Evolutionary conservation across 1,284 basidiomycete genomes (phyloP).

Genomic region (Puccinia coronata): DNA sequence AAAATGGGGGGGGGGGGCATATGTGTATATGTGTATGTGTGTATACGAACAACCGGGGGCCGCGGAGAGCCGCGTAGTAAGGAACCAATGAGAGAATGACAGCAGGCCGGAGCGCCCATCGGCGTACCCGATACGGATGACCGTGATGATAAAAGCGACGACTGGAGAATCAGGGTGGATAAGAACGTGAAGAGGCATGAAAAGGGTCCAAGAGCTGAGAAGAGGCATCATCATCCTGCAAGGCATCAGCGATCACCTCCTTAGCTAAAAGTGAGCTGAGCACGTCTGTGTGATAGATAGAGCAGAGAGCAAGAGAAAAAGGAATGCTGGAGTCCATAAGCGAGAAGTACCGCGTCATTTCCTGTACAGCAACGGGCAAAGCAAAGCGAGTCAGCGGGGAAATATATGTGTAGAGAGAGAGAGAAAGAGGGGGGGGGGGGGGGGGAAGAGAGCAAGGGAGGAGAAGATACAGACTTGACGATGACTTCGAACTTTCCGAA

Average conservation of each 20-base stretch:
- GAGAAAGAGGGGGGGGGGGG: no score
- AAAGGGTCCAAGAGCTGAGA: no score
- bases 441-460: no score
- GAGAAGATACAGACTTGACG: slow-evolving; percentile 45
- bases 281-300: background rate
- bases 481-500: slow-evolving; percentile 53
- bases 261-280: background rate
- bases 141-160: no score
- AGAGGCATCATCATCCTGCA: background rate
- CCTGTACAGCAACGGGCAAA: background rate
- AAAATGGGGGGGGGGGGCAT: no score
- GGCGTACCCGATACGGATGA: no score
- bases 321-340: background rate
- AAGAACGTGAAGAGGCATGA: background rate
- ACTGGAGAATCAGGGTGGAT: background rate
- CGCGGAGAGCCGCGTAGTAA: no score
- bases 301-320: background rate
- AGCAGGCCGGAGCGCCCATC: no score
- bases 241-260: background rate
- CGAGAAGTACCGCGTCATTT: slow-evolving; percentile 1
- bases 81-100: no score
- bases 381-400: background rate
- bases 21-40: no score
- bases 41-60: no score
- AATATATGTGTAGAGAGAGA: no score